phyloP scores from a whole-genome alignment of 495 filamentous ascomycete genomes.

The Tuber melanosporum region DNA sequence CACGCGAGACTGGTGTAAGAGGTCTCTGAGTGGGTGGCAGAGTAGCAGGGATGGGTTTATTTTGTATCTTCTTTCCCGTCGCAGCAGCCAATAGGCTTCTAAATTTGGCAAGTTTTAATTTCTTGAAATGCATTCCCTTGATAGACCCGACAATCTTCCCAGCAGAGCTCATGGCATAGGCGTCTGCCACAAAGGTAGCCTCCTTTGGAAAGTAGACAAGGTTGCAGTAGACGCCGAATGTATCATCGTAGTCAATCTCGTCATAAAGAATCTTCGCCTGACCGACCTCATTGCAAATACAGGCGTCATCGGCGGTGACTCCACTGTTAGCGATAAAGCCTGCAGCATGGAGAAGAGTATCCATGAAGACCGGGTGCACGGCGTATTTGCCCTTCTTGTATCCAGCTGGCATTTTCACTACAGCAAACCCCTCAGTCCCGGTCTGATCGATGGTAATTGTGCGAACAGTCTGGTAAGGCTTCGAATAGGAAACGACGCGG shows the following conservation, averaged over 20 bases:
- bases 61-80: slow-evolving; percentile 17
- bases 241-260: slow-evolving; percentile 54
- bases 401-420: slow-evolving; percentile 58
- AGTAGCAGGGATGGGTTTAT: slow-evolving; percentile 1
- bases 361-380: slow-evolving; percentile 67
- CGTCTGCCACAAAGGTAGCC: slow-evolving; percentile 42
- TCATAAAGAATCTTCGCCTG: slow-evolving; percentile 65
- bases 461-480: slow-evolving; percentile 62
- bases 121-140: slow-evolving; percentile 36
- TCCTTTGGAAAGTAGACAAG: slow-evolving; percentile 46
- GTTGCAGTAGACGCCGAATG: slow-evolving; percentile 41
- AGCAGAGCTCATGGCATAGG: slow-evolving; percentile 21
- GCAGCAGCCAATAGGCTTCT: slow-evolving; percentile 23
- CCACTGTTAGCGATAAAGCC: slow-evolving; percentile 76
- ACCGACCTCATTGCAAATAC: slow-evolving; percentile 78
- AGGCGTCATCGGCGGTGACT: slow-evolving; percentile 61
- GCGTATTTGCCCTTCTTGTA: slow-evolving; percentile 57
- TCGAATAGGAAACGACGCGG: slow-evolving; percentile 61
- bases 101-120: slow-evolving; percentile 30
- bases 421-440: slow-evolving; percentile 63
- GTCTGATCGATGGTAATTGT: slow-evolving; percentile 69
- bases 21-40: slow-evolving; percentile 8
- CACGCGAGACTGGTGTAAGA: background rate
- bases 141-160: slow-evolving; percentile 28
- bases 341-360: slow-evolving; percentile 60